Evolutionary conservation across 2,329 filamentous ascomycete genomes (phyloP).

Genomic region (Hawksworthiomyces lignivorus): DNA sequence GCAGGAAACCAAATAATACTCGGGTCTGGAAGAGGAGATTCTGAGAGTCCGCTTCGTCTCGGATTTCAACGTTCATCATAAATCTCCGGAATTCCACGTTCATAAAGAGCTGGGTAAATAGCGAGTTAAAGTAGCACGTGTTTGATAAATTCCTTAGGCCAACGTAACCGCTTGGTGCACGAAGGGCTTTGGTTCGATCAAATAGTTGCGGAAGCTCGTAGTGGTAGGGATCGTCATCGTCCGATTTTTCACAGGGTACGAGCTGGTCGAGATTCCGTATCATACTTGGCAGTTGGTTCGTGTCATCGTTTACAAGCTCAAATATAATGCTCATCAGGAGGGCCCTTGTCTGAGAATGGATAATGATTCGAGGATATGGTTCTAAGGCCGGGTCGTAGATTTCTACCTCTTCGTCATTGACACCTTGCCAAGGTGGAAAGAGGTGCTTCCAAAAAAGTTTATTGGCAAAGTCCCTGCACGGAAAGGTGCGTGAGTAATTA

Average conservation of each 20-base stretch:
- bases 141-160: constrained; percentile 89
- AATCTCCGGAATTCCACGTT: constrained; percentile 82
- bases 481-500: constrained; percentile 7
- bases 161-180: constrained; percentile 72
- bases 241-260: constrained; percentile 38
- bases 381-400: not conserved
- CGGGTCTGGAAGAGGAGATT: constrained; percentile 70
- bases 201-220: constrained; percentile 56
- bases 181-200: constrained; percentile 60
- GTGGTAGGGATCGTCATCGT: constrained; percentile 42
- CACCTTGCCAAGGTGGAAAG: constrained; percentile 45
- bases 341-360: constrained; percentile 48
- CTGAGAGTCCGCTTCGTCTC: constrained; percentile 50
- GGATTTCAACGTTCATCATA: constrained; percentile 58
- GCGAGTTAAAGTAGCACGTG: constrained; percentile 94
- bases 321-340: constrained; percentile 55
- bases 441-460: constrained; percentile 56
- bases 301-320: constrained; percentile 44
- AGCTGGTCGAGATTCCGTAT: constrained; percentile 43
- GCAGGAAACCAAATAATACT: constrained; percentile 75
- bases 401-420: constrained; percentile 16
- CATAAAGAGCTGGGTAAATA: constrained; percentile 94
- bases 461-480: constrained; percentile 28
- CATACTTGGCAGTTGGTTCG: constrained; percentile 40
- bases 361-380: constrained; percentile 32